phyloP scores from a whole-genome alignment of 768 basidiomycete species.

The Scleroderma citrinum region DNA sequence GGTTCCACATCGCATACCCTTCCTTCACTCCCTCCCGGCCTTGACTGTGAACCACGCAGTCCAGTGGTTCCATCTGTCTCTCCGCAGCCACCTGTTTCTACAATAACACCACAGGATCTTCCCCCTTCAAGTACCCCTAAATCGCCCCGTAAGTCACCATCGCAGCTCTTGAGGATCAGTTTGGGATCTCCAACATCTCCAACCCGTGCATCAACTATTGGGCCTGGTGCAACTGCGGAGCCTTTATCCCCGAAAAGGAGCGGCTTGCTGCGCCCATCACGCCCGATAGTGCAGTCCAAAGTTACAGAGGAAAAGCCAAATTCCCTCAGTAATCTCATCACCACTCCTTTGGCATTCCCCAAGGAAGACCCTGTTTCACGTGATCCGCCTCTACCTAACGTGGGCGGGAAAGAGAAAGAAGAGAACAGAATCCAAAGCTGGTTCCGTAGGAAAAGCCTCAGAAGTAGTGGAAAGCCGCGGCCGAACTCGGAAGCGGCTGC shows the following conservation, averaged over 20 bases:
- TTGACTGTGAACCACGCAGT: constrained; percentile 21
- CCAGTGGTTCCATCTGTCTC: constrained; percentile 13
- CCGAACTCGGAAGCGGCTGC: constrained; percentile 15
- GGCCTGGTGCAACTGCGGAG: constrained; percentile 12
- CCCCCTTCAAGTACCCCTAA: constrained; percentile 8
- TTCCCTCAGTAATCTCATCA: constrained; percentile 4
- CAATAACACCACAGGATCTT: constrained; percentile 15
- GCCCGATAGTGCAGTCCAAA: constrained; percentile 10
- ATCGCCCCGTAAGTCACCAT: constrained; percentile 21
- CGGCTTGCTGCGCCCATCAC: constrained; percentile 20
- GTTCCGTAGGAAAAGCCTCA: constrained; percentile 26
- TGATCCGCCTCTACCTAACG: constrained; percentile 26
- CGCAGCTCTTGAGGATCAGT: constrained; percentile 13
- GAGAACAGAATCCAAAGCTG: constrained; percentile 34
- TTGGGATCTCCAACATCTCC: constrained; percentile 9
- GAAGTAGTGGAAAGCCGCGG: constrained; percentile 13
- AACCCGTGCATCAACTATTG: constrained; percentile 5
- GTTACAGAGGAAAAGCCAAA: constrained; percentile 17
- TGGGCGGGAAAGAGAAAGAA: constrained; percentile 30
- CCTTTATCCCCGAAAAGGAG: constrained; percentile 15
- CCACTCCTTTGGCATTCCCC: constrained; percentile 13
- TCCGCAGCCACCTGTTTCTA: constrained; percentile 16
- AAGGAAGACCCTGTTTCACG: constrained; percentile 23
- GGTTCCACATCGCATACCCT: constrained; percentile 15
- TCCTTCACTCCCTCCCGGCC: constrained; percentile 34